phyloP scores from a whole-genome alignment of 305 asterid species.

The Ajuga reptans region DNA sequence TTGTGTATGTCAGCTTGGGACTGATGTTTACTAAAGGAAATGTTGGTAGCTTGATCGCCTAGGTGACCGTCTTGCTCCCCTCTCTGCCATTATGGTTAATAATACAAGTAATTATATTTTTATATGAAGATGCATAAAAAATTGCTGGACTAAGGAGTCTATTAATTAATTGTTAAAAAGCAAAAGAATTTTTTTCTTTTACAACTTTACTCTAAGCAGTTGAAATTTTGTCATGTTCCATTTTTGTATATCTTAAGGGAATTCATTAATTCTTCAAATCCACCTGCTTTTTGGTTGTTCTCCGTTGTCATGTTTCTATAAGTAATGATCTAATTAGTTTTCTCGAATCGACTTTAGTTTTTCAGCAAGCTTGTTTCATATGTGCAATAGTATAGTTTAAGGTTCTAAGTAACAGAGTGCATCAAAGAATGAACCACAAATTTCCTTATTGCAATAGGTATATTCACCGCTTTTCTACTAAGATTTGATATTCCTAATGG shows the following conservation, averaged over 20 bases:
- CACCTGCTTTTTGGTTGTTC: not conserved
- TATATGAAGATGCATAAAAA: conserved; percentile 3
- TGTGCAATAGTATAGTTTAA: not conserved
- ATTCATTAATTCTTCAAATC: not conserved
- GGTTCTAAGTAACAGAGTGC: too few species aligned
- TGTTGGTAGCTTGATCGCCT: conserved; percentile 22
- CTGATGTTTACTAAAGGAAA: conserved; percentile 17
- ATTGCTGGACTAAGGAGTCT: too few species aligned
- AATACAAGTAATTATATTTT: not conserved
- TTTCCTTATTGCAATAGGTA: too few species aligned
- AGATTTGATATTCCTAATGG: too few species aligned
- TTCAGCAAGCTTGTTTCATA: not conserved
- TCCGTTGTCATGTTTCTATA: not conserved
- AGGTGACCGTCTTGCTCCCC: conserved; percentile 22
- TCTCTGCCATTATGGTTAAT: conserved; percentile 23
- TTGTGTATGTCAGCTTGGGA: conserved; percentile 17
- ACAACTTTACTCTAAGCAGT: not conserved
- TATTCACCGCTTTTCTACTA: too few species aligned
- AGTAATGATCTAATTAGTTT: not conserved
- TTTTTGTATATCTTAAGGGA: not conserved
- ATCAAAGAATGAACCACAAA: too few species aligned
- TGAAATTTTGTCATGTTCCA: not conserved
- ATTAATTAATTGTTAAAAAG: too few species aligned
- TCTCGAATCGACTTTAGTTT: not conserved
- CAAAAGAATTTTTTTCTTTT: too few species aligned